A percentile compares a stretch with the other conserved stretches of the same genome.
Evolutionary conservation across 306 rosid genomes (phyloP).

Genomic region (Geum urbanum): DNA sequence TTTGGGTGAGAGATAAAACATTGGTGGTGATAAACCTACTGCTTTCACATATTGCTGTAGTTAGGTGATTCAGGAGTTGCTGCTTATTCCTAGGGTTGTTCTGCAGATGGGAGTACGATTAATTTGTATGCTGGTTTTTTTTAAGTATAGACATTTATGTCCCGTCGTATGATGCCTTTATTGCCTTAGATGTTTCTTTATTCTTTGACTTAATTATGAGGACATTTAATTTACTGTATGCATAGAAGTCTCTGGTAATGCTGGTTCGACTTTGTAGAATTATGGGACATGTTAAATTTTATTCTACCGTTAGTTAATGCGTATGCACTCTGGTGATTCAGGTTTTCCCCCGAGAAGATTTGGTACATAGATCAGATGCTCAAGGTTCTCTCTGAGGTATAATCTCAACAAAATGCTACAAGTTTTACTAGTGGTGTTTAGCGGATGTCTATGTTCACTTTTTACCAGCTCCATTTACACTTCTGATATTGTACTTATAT

Average conservation of each 20-base stretch:
- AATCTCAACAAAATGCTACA: constrained; percentile 32
- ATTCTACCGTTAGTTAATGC: constrained; percentile 23
- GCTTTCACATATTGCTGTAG: not conserved
- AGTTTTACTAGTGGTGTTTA: not conserved
- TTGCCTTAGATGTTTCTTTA: constrained; percentile 1
- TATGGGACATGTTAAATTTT: not conserved
- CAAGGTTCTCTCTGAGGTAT: constrained; percentile 97
- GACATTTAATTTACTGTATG: no score
- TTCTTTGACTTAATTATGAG: not conserved
- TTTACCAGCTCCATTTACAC: not conserved
- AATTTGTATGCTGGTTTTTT: no score
- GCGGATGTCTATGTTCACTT: not conserved
- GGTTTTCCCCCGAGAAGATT: constrained; percentile 95
- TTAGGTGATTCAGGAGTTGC: not conserved
- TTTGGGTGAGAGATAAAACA: no score
- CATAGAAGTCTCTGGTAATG: not conserved
- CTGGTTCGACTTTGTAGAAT: not conserved
- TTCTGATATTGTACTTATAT: not conserved
- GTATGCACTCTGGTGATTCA: constrained; percentile 42
- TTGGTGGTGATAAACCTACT: not conserved
- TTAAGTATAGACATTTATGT: no score
- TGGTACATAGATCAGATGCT: constrained; percentile 99
- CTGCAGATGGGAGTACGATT: no score
- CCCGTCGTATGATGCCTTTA: not conserved
- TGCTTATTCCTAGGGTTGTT: constrained; percentile 1